These are phyloP conservation scores for Sophora flavescens DNA, from an alignment of 306 rosid genomes.

Conservation along the genomic window DNA sequence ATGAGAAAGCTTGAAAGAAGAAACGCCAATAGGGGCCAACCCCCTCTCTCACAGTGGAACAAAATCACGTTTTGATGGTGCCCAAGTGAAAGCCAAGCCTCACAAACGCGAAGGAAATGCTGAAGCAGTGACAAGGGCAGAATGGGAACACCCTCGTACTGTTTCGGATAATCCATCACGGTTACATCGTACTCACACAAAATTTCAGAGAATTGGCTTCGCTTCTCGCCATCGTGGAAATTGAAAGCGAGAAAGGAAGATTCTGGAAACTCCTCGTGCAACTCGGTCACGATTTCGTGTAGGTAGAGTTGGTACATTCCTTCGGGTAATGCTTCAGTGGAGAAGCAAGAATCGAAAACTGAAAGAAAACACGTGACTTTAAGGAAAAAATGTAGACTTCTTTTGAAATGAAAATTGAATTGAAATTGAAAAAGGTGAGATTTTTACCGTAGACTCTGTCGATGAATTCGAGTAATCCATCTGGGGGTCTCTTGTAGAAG, in stretches of 20 bases:
- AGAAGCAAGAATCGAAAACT: slow-evolving; percentile 98
- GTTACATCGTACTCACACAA: slow-evolving; percentile 82
- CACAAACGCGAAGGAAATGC: slow-evolving; percentile 91
- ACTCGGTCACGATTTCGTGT: slow-evolving; percentile 77
- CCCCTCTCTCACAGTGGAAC: slow-evolving; percentile 96
- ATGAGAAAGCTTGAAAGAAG: slow-evolving; percentile 78
- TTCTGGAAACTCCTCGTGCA: slow-evolving; percentile 92
- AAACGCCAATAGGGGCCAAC: slow-evolving; percentile 94
- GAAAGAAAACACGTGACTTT: slow-evolving; percentile 34
- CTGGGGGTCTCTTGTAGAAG: slow-evolving; percentile 95
- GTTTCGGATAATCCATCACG: slow-evolving; percentile 92
- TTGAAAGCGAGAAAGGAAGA: slow-evolving; percentile 91
- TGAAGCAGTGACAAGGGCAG: slow-evolving; percentile 85
- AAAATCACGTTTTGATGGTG: slow-evolving; percentile 76
- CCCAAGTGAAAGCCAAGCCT: slow-evolving; percentile 78
- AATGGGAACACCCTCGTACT: slow-evolving; percentile 94
- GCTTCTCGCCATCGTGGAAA: slow-evolving; percentile 89
- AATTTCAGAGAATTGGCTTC: slow-evolving; percentile 73
- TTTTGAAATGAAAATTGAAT: neutral
- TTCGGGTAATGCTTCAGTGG: slow-evolving; percentile 88
- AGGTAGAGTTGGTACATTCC: slow-evolving; percentile 86
- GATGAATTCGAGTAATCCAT: slow-evolving; percentile 91
- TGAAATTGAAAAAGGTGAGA: neutral
- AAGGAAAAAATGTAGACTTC: neutral
- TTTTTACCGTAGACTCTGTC: slow-evolving; percentile 85